A percentile compares a stretch with the other conserved stretches of the same genome.
Conservation (phyloP, 176 grass and related monocot species). For the Areca catechu region DNA sequence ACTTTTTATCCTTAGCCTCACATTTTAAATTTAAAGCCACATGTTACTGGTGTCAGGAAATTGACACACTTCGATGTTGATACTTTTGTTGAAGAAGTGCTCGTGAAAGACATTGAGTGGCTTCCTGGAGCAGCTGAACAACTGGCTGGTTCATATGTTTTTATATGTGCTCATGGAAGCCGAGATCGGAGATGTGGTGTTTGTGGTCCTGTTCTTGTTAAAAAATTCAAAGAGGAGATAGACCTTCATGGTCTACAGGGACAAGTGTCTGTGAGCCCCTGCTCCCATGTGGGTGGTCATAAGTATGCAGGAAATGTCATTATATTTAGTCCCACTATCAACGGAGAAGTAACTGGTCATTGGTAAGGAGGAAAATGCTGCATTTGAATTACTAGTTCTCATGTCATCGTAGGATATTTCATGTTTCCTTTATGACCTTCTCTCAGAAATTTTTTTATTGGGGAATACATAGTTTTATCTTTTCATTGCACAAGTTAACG, state of each 20-base stretch:
- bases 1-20: no score
- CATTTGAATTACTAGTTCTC: background rate
- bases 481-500: background rate
- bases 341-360: slow-evolving; percentile 72
- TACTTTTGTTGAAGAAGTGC: slow-evolving; percentile 83
- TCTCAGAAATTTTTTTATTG: no score
- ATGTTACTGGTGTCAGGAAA: slow-evolving; percentile 39
- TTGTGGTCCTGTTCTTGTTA: slow-evolving; percentile 75
- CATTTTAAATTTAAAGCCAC: slow-evolving; percentile 10
- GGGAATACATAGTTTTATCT: no score
- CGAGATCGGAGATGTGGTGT: slow-evolving; percentile 87
- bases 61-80: slow-evolving; percentile 85
- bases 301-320: slow-evolving; percentile 98
- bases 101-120: slow-evolving; percentile 83
- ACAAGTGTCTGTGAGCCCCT: slow-evolving; percentile 66
- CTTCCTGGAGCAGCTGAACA: slow-evolving; percentile 53
- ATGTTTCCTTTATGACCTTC: no score
- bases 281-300: slow-evolving; percentile 91
- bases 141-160: slow-evolving; percentile 72
- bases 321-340: slow-evolving; percentile 51
- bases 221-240: slow-evolving; percentile 82
- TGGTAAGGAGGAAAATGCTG: slow-evolving; percentile 47
- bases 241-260: slow-evolving; percentile 34
- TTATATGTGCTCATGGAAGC: slow-evolving; percentile 79
- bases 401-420: no score